A percentile compares a stretch with the other conserved stretches of the same genome.
Conservation (phyloP, 148 eudicot genomes). For the Cornus controversa region DNA sequence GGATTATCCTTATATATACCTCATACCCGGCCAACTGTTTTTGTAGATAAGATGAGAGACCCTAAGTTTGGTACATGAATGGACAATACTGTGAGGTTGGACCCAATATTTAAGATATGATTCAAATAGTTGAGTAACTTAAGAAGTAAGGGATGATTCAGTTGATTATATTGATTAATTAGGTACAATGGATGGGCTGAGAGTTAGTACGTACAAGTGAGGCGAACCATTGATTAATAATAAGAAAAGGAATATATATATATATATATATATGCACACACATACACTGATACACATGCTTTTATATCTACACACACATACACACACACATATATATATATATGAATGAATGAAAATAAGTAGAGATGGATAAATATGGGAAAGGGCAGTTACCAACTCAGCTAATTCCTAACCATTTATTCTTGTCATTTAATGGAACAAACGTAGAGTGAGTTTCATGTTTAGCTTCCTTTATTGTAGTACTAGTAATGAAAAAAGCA, state of each 20-base stretch:
- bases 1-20: too few species aligned
- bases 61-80: too few species aligned
- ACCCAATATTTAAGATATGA: background rate
- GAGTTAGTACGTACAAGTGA: background rate
- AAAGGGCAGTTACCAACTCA: constrained; percentile 34
- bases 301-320: background rate
- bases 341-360: background rate
- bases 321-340: background rate
- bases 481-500: background rate
- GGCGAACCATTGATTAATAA: constrained; percentile 13
- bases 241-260: too few species aligned
- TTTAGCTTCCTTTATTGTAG: background rate
- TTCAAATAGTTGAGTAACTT: constrained; percentile 11
- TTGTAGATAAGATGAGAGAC: too few species aligned
- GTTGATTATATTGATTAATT: constrained; percentile 24
- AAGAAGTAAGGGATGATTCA: constrained; percentile 24
- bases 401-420: constrained; percentile 37
- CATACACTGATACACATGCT: background rate
- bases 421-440: constrained; percentile 42
- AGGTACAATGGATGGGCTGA: constrained; percentile 19
- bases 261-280: background rate
- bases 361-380: constrained; percentile 24
- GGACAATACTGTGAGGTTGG: background rate
- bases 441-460: constrained; percentile 11
- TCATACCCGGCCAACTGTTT: too few species aligned